phyloP scores from a whole-genome alignment of 345 rosid species.

The Citrus reticulata region DNA sequence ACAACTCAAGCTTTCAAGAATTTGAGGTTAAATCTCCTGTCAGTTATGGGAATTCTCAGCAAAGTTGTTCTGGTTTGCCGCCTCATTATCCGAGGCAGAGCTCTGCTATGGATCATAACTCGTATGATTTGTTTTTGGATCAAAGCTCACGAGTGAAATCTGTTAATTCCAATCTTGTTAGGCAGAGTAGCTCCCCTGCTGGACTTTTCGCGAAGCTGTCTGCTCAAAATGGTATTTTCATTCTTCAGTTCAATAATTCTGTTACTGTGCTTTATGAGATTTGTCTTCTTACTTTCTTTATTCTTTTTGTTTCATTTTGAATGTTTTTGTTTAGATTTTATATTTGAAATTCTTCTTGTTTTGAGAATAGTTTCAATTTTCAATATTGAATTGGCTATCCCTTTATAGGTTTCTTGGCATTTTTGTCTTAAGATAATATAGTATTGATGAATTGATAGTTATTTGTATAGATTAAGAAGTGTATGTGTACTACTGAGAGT shows the following conservation, averaged over 20 bases:
- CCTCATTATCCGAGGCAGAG: conserved; percentile 77
- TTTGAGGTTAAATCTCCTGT: conserved; percentile 30
- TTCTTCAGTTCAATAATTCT: not conserved
- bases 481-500: not conserved
- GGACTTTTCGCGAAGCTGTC: conserved; percentile 62
- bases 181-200: conserved; percentile 84
- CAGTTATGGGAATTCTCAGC: conserved; percentile 36
- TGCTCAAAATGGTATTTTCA: conserved; percentile 64
- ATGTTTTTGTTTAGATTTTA: not conserved
- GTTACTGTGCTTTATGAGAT: not conserved
- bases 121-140: conserved; percentile 42
- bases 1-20: conserved; percentile 17
- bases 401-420: not conserved
- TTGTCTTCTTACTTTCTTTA: not conserved
- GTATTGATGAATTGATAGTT: too few relatives aligned
- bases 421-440: too few relatives aligned
- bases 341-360: not conserved
- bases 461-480: too few relatives aligned
- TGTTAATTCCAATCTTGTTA: conserved; percentile 42
- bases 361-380: not conserved
- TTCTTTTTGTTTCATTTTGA: not conserved
- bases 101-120: conserved; percentile 44
- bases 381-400: not conserved
- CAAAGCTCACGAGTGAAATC: conserved; percentile 37
- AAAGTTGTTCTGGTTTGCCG: conserved; percentile 55